These are phyloP conservation scores for Hyaloscypha finlandica DNA, from an alignment of 495 filamentous ascomycete species.

Conservation along the genomic window DNA sequence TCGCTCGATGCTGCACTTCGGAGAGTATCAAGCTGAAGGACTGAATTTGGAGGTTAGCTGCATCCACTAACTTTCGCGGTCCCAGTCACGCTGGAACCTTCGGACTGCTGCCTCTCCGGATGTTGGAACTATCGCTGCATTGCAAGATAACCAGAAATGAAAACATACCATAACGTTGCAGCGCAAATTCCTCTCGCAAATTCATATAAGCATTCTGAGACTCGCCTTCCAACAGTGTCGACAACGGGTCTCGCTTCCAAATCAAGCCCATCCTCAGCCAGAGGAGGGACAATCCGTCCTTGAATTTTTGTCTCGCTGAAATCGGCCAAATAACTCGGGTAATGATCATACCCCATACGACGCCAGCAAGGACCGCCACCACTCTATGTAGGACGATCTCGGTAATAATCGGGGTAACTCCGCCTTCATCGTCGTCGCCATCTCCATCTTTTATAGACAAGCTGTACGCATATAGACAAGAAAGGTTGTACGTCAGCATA, in stretches of 20 bases:
- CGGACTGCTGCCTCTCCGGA: too few relatives aligned
- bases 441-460: conserved; percentile 74
- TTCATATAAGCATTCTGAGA: conserved; percentile 71
- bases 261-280: conserved; percentile 95
- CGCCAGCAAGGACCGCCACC: conserved; percentile 82
- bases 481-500: conserved; percentile 95
- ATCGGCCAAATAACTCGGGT: conserved; percentile 93
- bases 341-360: conserved; percentile 89
- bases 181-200: conserved; percentile 73
- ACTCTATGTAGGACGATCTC: conserved; percentile 92
- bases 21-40: conserved; percentile 69
- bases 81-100: too few relatives aligned
- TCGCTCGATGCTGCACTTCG: conserved; percentile 74
- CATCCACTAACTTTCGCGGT: too few relatives aligned
- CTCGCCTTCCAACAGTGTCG: conserved; percentile 60
- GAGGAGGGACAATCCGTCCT: conserved; percentile 79
- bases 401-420: conserved; percentile 75
- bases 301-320: conserved; percentile 80
- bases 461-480: conserved; percentile 90
- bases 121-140: too few relatives aligned
- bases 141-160: background rate
- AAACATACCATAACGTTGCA: conserved; percentile 50
- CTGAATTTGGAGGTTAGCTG: conserved; percentile 29
- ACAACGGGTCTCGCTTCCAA: conserved; percentile 94
- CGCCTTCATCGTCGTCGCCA: conserved; percentile 84